Evolutionary conservation across 169 alveolate genomes (phyloP).

Genomic region (Perkinsus marinus): DNA sequence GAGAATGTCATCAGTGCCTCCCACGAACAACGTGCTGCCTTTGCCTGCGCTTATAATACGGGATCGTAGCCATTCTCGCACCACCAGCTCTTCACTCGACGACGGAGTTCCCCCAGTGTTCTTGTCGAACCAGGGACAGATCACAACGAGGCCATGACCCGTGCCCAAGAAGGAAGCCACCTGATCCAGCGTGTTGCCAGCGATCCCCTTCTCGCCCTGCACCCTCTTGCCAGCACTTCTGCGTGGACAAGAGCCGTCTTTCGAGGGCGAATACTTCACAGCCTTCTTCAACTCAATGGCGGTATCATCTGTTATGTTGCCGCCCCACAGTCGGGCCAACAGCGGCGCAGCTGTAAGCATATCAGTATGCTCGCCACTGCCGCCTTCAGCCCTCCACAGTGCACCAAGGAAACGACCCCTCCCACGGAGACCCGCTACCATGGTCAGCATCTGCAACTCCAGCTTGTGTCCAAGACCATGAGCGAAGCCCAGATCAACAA

Average conservation of each 20-base stretch:
- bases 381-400: neutral
- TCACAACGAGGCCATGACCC: neutral
- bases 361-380: neutral
- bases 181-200: neutral
- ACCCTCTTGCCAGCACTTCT: neutral
- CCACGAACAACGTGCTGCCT: neutral
- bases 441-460: neutral
- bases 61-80: neutral
- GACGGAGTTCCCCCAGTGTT: neutral
- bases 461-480: neutral
- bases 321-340: neutral
- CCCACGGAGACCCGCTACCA: neutral
- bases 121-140: neutral
- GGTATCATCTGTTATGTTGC: neutral
- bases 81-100: neutral
- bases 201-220: neutral
- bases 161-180: neutral
- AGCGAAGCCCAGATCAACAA: neutral
- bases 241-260: neutral
- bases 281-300: neutral
- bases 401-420: neutral
- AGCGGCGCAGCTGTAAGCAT: neutral
- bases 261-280: neutral
- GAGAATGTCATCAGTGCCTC: neutral
- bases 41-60: neutral